Evolutionary conservation across 1,284 basidiomycete genomes (phyloP), one percentile per base, ranked within the genome.

Genomic region (Melampsora abietis-canadensis): DNA sequence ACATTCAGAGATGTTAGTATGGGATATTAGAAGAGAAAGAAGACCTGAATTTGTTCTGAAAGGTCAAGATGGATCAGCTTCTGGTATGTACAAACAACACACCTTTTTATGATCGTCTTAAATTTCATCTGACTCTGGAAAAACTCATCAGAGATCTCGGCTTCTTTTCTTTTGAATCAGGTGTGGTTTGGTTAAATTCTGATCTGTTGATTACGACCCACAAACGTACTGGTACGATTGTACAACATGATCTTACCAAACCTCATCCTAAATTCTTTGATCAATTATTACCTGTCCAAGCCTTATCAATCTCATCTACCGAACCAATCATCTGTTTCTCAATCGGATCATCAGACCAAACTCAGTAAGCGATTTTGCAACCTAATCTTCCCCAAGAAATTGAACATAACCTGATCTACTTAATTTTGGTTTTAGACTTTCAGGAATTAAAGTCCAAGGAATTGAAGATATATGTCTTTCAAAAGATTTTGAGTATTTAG

Each of bases 51-150:
- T 62, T n/a, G 63, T 70, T 27, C 37, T 70, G 48, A 59, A 51
- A 19, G 68, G 68, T 40, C 68, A 61, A n/a, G 68, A 70, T 48
- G 68, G 68, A 17, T 61, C 68, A 37, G 68, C 68, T 30, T 70
- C 68, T 2, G 68, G 68, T 70, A 54, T 48, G 27, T 57, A 2
- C 4, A 60, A 57, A 37, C 27, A 27, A 27, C 27, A 27, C 27
- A 27, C 27, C 4, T 27, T 27, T 27, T 27, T 27, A 27, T 27
- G 27, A 27, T 27, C 27, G 27, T 27, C 27, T 27, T 27, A 2
- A 3, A 27, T 27, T 27, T 27, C 27, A 27, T 27, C 27, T 27
- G 27, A 27, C 4, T 27, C 27, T 27, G 27, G 27, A 3, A 27
- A 27, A 60, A 44, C 12, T 37, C 7, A 37, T 37, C 1, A 37